Conservation (phyloP, 2,329 filamentous ascomycete species). For the Didymella lethalis region DNA sequence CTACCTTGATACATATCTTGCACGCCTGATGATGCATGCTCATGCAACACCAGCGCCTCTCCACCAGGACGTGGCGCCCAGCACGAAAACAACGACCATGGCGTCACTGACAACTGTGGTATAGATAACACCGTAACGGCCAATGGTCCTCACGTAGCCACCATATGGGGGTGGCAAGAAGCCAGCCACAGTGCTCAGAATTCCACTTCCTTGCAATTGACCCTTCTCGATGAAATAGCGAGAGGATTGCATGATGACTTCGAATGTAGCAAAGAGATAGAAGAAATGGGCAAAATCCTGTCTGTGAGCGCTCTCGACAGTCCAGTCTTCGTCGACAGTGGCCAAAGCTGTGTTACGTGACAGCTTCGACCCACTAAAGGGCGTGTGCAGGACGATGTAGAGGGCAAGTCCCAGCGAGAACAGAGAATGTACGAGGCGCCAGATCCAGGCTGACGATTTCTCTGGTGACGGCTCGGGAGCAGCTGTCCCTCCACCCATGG, state of each 20-base stretch:
- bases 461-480: slow-evolving; percentile 45
- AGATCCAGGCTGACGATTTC: slow-evolving; percentile 63
- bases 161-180: slow-evolving; percentile 72
- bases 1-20: slow-evolving; percentile 11
- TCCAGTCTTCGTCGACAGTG: slow-evolving; percentile 43
- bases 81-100: slow-evolving; percentile 78
- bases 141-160: slow-evolving; percentile 66
- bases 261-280: slow-evolving; percentile 80
- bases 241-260: slow-evolving; percentile 74
- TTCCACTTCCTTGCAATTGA: slow-evolving; percentile 64
- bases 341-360: slow-evolving; percentile 64
- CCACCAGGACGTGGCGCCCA: slow-evolving; percentile 67
- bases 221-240: slow-evolving; percentile 74
- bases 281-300: slow-evolving; percentile 67
- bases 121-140: slow-evolving; percentile 75
- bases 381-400: slow-evolving; percentile 73
- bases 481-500: slow-evolving; percentile 52
- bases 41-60: slow-evolving; percentile 47
- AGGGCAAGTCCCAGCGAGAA: slow-evolving; percentile 74
- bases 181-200: slow-evolving; percentile 68
- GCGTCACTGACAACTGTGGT: slow-evolving; percentile 75
- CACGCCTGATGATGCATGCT: slow-evolving; percentile 15
- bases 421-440: slow-evolving; percentile 76
- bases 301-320: slow-evolving; percentile 45
- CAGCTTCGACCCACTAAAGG: slow-evolving; percentile 71